Evolutionary conservation across 768 basidiomycete species (phyloP).

Genomic region (Collybia nuda): DNA sequence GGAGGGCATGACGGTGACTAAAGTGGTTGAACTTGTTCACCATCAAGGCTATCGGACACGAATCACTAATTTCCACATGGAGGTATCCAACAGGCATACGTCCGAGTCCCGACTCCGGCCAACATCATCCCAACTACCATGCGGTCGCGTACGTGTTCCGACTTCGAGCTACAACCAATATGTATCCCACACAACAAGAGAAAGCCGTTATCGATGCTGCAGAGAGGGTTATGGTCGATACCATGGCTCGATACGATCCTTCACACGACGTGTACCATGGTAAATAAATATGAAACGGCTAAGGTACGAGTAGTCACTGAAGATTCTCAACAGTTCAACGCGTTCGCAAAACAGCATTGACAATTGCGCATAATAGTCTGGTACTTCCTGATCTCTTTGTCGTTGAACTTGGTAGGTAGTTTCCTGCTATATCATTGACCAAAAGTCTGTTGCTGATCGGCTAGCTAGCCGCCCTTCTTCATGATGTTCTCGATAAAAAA

Average conservation of each 20-base stretch:
- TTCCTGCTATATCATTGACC: background rate
- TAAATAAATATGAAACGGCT: slow-evolving; percentile 20
- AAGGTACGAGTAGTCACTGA: no score
- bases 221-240: slow-evolving; percentile 67
- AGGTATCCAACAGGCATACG: background rate
- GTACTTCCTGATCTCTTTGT: slow-evolving; percentile 66
- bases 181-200: slow-evolving; percentile 59
- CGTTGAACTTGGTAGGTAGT: slow-evolving; percentile 58
- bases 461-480: slow-evolving; percentile 71
- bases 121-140: background rate
- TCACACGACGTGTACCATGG: slow-evolving; percentile 83
- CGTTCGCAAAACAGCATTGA: slow-evolving; percentile 75
- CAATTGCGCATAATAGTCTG: slow-evolving; percentile 53
- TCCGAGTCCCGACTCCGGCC: slow-evolving; percentile 4
- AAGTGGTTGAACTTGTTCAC: no score
- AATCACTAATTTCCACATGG: background rate
- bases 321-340: slow-evolving; percentile 59
- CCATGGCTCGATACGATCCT: slow-evolving; percentile 77
- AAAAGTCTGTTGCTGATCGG: background rate
- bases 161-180: slow-evolving; percentile 21
- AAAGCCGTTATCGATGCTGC: slow-evolving; percentile 52
- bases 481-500: slow-evolving; percentile 88
- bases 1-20: slow-evolving; percentile 21
- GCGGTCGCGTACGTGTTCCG: background rate
- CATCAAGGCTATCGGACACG: no score